Base-by-base conservation (phyloP, 176 grass and related monocot genomes). In the Raddia distichophylla region DNA sequence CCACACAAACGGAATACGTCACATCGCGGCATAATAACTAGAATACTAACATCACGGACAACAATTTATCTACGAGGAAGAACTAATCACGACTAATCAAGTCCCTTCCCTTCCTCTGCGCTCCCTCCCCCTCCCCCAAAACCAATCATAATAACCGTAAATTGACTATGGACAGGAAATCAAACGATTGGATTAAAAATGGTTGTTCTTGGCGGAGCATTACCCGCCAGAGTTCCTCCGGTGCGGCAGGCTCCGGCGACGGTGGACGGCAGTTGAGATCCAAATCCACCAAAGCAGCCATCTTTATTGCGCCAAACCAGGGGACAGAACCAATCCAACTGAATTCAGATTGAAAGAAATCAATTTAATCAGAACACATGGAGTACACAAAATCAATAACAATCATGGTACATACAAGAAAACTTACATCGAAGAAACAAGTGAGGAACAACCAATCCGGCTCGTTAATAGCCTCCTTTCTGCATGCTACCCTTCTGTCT, bases 201-300 rank as follows among this genome's bases (percentile, higher is more conserved):
- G 52, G 20, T 10, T 47, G 52, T 45, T 80, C 65, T 47, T 69
- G 78, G 12, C 19, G 19, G 14, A 80, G 53, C 65, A 80, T 48
- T 70, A 55, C 65, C 40, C 42, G n/a, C 13, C 13, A 19, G 19
- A 55, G 40, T 43, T 80, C 78, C 78, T 80, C 65, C 8, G 53
- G 17, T 58, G 12, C 56, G 37, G 37, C n/a, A 10, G 73, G 73
- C 73, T 76, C 73, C 40, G 73, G 78, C 78, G 65, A 80, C 40
- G 65, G 65, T 19, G 65, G 78, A 17, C 65, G 10, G 78, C 53
- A 14, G 78, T 80, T 80, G 78, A 80, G 78, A 80, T 80, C 65
- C 65, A 80, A 80, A 80, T 70, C 78, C 65, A 80, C 64, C 10
- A 80, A 17, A 80, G 78, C 65, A 70, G 65, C 40, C 78, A 80